Evolutionary conservation across 208 protist genomes (phyloP), one percentile per base, ranked within the genome.

Genomic region (Trypanosomatidae sp.): DNA sequence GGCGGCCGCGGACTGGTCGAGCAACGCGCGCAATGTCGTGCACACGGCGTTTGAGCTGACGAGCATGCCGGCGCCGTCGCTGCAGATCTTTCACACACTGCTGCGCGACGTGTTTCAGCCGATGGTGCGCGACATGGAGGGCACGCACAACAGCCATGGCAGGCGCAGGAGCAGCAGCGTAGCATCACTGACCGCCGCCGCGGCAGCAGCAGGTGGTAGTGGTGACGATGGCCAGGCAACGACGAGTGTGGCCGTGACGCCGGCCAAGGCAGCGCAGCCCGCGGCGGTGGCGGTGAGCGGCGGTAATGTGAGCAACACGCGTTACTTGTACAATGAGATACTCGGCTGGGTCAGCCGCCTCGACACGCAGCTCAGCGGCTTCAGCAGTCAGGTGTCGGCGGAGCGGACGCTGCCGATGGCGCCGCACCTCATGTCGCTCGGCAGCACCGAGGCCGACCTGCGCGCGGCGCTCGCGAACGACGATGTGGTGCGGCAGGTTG

Each of bases 371-470:
- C 62, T 95, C 47, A 57, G 53, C 16, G 79, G 81, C 21, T 91
- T 95, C 47, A 75, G 89, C 41, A 87, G 57, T 50, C 85, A 95
- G 51, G 84, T 95, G 18, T 63, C 71, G 45, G 87, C 84, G 10
- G 85, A 95, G 53, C 70, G 85, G 22, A 87, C 84, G 59, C 66
- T 96, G 44, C 68, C 74, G n/a, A 92, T 92, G 13, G 74, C 88
- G 5, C 63, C 73, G 43, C 72, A 77, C 51, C 43, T 87, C 11
- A 44, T 92, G 24, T 59, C 66, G 25, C 65, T 96, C 40, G 80
- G 79, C 32, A 62, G 67, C 40, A 77, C 58, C 33, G 88, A 95
- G 11, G 57, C 66, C 23, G 78, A 87, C 38, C 21, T 94, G 21
- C 71, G 79, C 30, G 73, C 74, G 13, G 80, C 71, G 10, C 56